These are phyloP conservation scores for Fraxinus floribunda DNA, from an alignment of 305 asterid species.

Conservation along the genomic window DNA sequence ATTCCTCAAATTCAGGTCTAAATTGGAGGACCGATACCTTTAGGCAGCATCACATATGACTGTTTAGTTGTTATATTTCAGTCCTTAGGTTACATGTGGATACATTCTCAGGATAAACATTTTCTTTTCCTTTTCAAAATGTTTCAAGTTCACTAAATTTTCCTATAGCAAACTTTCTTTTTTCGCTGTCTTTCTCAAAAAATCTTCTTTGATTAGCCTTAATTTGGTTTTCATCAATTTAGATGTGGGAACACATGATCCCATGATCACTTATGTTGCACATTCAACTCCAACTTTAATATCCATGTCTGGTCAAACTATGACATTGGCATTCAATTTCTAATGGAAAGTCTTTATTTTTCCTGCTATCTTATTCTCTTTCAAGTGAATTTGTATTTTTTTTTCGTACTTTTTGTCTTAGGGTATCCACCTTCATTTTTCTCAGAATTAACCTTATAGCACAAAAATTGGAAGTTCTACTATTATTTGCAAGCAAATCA, in stretches of 20 bases:
- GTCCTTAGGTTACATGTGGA: not conserved
- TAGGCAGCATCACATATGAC: not conserved
- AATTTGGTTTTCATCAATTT: not conserved
- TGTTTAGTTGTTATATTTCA: not conserved
- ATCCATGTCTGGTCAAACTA: not conserved
- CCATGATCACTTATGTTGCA: not conserved
- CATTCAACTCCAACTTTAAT: slow-evolving; percentile 11
- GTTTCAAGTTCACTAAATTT: not conserved
- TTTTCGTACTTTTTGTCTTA: not conserved
- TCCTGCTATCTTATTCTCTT: slow-evolving; percentile 1
- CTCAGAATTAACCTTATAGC: not conserved
- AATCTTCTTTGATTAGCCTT: not conserved
- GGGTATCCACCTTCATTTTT: slow-evolving; percentile 8
- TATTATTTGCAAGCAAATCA: slow-evolving; percentile 8
- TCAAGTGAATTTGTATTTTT: not conserved
- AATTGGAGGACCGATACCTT: not conserved
- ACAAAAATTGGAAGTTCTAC: not conserved
- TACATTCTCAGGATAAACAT: not conserved
- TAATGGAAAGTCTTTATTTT: not conserved
- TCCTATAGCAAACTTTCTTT: not conserved
- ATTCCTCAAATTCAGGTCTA: not conserved
- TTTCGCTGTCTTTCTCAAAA: not conserved
- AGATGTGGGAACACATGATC: not conserved
- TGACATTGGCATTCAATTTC: not conserved
- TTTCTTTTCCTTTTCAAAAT: not conserved